A percentile compares a stretch with the other conserved stretches of the same genome.
Evolutionary conservation across 306 rosid genomes (phyloP).

Genomic region (Rosa lucieae): DNA sequence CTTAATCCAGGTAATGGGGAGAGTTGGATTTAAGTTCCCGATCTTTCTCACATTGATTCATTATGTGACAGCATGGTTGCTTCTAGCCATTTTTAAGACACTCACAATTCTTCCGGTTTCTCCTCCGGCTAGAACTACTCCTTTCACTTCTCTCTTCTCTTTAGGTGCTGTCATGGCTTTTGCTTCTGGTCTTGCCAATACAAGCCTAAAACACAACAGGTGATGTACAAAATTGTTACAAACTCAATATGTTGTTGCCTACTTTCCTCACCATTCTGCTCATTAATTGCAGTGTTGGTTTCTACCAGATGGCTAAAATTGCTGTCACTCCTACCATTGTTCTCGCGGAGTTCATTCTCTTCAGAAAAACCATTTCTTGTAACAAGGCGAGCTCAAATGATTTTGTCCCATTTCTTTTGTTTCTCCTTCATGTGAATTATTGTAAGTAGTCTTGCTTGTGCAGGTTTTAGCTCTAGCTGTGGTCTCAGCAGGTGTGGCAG

Average conservation of each 20-base stretch:
- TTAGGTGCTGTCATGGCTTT: slow-evolving; percentile 94
- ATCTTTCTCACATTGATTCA: slow-evolving; percentile 86
- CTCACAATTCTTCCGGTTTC: slow-evolving; percentile 76
- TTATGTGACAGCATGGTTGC: slow-evolving; percentile 73
- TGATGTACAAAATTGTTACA: not conserved
- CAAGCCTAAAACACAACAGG: slow-evolving; percentile 93
- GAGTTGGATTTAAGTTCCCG: slow-evolving; percentile 87
- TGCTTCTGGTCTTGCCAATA: slow-evolving; percentile 97
- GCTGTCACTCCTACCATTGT: slow-evolving; percentile 97
- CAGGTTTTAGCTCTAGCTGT: slow-evolving; percentile 74
- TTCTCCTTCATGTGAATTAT: not conserved
- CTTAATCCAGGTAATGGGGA: slow-evolving; percentile 79
- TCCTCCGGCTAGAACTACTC: slow-evolving; percentile 85
- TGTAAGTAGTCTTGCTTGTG: slow-evolving; percentile 19
- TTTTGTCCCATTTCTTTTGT: not conserved
- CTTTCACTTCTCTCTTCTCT: slow-evolving; percentile 83
- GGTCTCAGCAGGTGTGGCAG: slow-evolving; percentile 79
- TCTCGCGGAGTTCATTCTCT: slow-evolving; percentile 74
- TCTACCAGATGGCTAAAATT: slow-evolving; percentile 99
- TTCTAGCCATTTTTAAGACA: slow-evolving; percentile 78
- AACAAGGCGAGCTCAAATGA: slow-evolving; percentile 49
- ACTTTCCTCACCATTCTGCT: slow-evolving; percentile 33
- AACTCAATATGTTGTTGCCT: not conserved
- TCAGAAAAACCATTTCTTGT: slow-evolving; percentile 54
- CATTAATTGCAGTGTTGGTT: slow-evolving; percentile 67